A percentile compares a stretch with the other conserved stretches of the same genome.
Conservation (phyloP, 1,284 basidiomycete species). For the Vanrija sp. region DNA sequence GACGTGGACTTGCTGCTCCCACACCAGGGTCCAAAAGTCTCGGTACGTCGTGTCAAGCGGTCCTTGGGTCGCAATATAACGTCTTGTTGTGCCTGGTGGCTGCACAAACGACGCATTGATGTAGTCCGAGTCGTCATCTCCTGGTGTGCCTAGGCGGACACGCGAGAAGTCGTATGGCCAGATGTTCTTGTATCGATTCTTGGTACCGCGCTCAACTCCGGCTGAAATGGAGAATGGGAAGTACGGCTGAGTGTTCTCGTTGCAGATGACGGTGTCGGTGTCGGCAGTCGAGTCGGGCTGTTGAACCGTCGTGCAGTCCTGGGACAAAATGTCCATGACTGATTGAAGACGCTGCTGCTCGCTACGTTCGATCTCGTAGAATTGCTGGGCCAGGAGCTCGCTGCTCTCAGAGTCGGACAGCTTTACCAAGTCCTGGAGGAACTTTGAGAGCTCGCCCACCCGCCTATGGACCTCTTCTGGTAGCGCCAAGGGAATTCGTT, state of each 20-base stretch:
- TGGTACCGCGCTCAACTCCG: constrained; percentile 87
- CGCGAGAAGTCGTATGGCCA: constrained; percentile 85
- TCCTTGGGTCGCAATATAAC: constrained; percentile 95
- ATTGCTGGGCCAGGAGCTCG: constrained; percentile 57
- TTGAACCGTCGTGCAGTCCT: background rate
- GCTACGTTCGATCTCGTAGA: constrained; percentile 85
- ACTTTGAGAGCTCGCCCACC: constrained; percentile 70
- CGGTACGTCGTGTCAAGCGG: constrained; percentile 82
- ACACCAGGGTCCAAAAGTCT: constrained; percentile 82
- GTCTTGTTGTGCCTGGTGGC: constrained; percentile 69
- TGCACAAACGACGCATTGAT: constrained; percentile 90
- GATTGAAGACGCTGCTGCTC: constrained; percentile 86
- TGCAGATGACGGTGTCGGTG: background rate
- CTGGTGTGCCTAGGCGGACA: constrained; percentile 61
- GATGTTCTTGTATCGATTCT: constrained; percentile 87
- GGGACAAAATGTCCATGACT: constrained; percentile 64
- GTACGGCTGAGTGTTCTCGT: constrained; percentile 27
- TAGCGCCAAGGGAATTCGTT: constrained; percentile 73
- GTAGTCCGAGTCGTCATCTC: constrained; percentile 70
- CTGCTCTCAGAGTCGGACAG: constrained; percentile 57
- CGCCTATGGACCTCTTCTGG: constrained; percentile 61
- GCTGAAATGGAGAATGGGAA: constrained; percentile 92
- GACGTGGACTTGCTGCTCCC: constrained; percentile 55
- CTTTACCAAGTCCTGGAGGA: constrained; percentile 70
- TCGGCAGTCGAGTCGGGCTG: constrained; percentile 2